Base-by-base conservation (phyloP, 306 rosid species). In the Pterocarpus macrocarpus region DNA sequence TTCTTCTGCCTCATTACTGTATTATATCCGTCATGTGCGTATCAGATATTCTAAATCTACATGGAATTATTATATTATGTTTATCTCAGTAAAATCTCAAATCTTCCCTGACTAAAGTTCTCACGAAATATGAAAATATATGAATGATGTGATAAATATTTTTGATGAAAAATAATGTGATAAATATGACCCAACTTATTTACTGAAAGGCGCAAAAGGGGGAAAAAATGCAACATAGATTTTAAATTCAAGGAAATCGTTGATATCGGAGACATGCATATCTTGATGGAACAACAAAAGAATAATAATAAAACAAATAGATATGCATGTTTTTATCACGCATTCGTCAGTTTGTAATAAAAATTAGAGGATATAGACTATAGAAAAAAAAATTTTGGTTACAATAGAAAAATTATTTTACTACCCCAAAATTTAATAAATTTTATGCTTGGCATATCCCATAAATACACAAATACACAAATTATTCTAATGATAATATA, bases 11-110 rank as follows among this genome's bases (percentile, higher is more conserved):
- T 47, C 41, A 45, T 71, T 59, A 83, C 34, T 76, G 49, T 32
- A 71, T 32, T 41, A 7, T 73, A 1, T 81, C 61, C 41, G 36
- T 39, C 77, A 77, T 85, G 80, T 73, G 80, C 82, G 61, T 30
- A 73, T 72, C 33, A 34, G 44, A 88, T 50, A 22, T 35, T 43
- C 64, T 39, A 62, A 76, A 76, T 61, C 73, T 57, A 41, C 28
- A 55, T 78, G 5, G 8, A 69, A 43, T 43, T 79, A 10, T 65
- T 64, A 62, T 64, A 76, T 63, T 49, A 47, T 64, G 5, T 47
- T 62, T 68, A 11, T 35, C 36, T 5, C 5, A 14, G 13, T 28
- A 47, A 64, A 76, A 59, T 30, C 32, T 43, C 15, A 39, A 56
- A 38, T 4, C 53, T 32, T 74, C 4, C 14, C 14, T 0, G 16